These are phyloP conservation scores for Pseudozyma pruni DNA, from an alignment of 1,284 basidiomycete genomes.

Conservation along the genomic window DNA sequence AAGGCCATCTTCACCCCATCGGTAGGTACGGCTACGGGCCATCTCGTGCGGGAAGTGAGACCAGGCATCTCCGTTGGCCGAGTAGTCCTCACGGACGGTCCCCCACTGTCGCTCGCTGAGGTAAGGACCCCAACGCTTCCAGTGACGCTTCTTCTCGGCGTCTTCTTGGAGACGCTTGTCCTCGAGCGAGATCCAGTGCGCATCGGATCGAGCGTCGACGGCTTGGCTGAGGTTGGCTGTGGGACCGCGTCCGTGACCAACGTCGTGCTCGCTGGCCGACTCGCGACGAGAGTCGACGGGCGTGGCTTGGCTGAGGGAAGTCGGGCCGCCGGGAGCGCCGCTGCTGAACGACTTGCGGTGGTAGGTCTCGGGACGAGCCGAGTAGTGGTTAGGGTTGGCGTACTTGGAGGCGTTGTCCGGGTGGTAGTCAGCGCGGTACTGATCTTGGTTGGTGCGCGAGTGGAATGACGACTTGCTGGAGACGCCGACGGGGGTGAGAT, in stretches of 20 bases:
- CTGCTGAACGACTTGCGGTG: constrained; percentile 54
- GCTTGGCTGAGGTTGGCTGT: constrained; percentile 41
- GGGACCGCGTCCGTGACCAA: constrained; percentile 49
- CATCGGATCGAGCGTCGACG: constrained; percentile 40
- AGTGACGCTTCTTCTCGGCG: constrained; percentile 78
- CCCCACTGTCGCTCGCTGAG: constrained; percentile 97
- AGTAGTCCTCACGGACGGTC: constrained; percentile 97
- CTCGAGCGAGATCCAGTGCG: constrained; percentile 60
- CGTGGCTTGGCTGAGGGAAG: constrained; percentile 23
- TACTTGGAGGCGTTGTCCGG: constrained; percentile 52
- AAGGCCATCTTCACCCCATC: constrained; percentile 98
- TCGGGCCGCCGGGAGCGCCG: constrained; percentile 8
- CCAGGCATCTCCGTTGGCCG: constrained; percentile 95
- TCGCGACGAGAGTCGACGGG: constrained; percentile 35
- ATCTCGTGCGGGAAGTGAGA: constrained; percentile 96
- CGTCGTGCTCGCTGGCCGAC: constrained; percentile 41
- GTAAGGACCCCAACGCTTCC: constrained; percentile 99
- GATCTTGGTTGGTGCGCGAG: constrained; percentile 48
- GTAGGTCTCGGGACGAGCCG: constrained; percentile 57
- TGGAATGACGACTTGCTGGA: constrained; percentile 51
- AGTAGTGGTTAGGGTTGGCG: constrained; percentile 59
- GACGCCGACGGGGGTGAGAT: constrained; percentile 36
- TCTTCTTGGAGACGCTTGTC: constrained; percentile 73
- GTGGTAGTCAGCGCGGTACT: constrained; percentile 50
- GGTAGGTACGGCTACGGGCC: constrained; percentile 90